Percentiles rank a stretch among this genome's conserved stretches.
phyloP scores from a whole-genome alignment of 83 land plant genomes.

The Diphasiastrum complanatum region DNA sequence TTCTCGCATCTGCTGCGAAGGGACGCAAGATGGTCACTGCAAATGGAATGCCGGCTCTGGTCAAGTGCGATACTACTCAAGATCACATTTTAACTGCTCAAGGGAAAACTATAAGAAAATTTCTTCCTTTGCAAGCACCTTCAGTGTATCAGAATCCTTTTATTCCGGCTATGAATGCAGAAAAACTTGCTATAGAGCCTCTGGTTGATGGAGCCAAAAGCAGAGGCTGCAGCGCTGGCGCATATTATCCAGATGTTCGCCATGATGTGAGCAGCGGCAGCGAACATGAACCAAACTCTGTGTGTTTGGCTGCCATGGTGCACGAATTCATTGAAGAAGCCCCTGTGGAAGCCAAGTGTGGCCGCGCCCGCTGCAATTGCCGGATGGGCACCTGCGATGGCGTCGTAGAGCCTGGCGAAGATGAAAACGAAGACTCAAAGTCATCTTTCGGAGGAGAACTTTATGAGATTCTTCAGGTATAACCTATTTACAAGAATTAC shows the following conservation, averaged over 20 bases:
- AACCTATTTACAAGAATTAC: background rate
- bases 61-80: background rate
- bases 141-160: too few relatives aligned
- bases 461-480: conserved; percentile 50
- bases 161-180: too few relatives aligned
- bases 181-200: conserved; percentile 7
- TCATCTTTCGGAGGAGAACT: conserved; percentile 32
- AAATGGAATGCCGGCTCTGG: background rate
- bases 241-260: background rate
- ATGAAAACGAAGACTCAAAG: conserved; percentile 38
- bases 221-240: background rate
- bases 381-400: conserved; percentile 45
- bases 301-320: conserved; percentile 77
- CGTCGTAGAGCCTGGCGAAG: conserved; percentile 31
- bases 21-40: background rate
- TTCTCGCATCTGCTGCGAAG: conserved; percentile 11
- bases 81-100: too few relatives aligned
- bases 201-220: conserved; percentile 7
- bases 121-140: too few relatives aligned
- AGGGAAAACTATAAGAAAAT: too few relatives aligned
- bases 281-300: conserved; percentile 71
- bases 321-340: conserved; percentile 68
- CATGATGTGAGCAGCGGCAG: conserved; percentile 30
- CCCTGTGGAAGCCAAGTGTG: conserved; percentile 34
- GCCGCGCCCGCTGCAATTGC: conserved; percentile 64